These are phyloP conservation scores for Lepiota brunneoincarnata DNA, from an alignment of 768 basidiomycete species.

Conservation along the genomic window DNA sequence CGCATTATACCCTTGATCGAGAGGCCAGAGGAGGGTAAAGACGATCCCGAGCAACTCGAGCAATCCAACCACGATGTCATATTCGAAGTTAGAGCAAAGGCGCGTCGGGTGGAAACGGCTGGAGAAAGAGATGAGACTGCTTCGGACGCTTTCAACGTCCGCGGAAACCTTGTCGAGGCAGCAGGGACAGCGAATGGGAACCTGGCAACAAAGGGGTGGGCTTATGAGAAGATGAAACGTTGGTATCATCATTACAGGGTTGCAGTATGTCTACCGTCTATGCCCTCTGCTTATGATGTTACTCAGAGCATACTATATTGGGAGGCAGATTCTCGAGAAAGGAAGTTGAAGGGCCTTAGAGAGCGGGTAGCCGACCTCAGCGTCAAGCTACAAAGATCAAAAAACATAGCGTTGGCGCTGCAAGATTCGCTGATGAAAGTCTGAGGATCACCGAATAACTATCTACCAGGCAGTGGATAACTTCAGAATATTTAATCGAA, in stretches of 20 bases:
- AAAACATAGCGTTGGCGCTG: not conserved
- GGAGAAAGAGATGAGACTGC: slow-evolving; percentile 6
- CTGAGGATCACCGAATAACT: not conserved
- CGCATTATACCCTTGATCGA: slow-evolving; percentile 39
- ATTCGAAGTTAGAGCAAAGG: slow-evolving; percentile 13
- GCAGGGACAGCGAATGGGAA: slow-evolving; percentile 6
- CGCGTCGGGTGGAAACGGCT: slow-evolving; percentile 15
- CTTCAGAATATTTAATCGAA: no score
- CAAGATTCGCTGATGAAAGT: not conserved
- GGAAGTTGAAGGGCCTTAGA: slow-evolving; percentile 12
- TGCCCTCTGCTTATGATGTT: not conserved
- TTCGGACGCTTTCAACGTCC: slow-evolving; percentile 9
- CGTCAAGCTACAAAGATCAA: slow-evolving; percentile 14
- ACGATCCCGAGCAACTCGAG: slow-evolving; percentile 22
- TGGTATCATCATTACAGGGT: not conserved
- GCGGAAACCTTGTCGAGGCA: slow-evolving; percentile 15
- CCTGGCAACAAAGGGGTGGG: slow-evolving; percentile 15
- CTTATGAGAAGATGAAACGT: slow-evolving; percentile 13
- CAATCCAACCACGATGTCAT: not conserved
- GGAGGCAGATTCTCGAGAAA: not conserved
- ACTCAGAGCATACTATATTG: not conserved
- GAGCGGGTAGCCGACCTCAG: slow-evolving; percentile 24
- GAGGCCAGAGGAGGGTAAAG: slow-evolving; percentile 26
- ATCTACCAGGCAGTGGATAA: no score
- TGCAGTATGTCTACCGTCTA: not conserved